A percentile compares a stretch with the other conserved stretches of the same genome.
These are phyloP conservation scores for Pseudomonodictys pantanalensis DNA, from an alignment of 495 filamentous ascomycete genomes.

Conservation along the genomic window DNA sequence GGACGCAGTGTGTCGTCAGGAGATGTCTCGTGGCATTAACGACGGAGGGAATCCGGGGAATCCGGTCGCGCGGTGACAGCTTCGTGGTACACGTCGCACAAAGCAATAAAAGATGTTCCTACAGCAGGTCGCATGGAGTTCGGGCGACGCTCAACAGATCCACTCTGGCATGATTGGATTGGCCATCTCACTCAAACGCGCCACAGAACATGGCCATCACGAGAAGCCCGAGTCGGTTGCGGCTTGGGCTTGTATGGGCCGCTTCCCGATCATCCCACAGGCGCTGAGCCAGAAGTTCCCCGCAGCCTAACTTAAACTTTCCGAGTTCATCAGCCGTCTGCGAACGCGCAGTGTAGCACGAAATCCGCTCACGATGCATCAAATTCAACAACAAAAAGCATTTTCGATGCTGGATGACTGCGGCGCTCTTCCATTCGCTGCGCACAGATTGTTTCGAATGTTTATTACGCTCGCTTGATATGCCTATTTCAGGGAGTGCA, in stretches of 20 bases:
- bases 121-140: neutral
- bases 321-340: neutral
- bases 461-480: neutral
- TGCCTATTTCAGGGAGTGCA: neutral
- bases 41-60: neutral
- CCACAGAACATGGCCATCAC: neutral
- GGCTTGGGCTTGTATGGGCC: neutral
- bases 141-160: neutral
- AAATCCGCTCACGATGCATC: neutral
- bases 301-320: conserved; percentile 11
- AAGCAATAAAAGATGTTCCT: conserved; percentile 15
- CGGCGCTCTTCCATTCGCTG: neutral
- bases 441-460: neutral
- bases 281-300: conserved; percentile 2
- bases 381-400: neutral
- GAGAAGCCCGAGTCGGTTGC: conserved; percentile 4
- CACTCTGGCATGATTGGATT: neutral
- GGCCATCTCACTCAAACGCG: neutral
- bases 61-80: conserved; percentile 2
- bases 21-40: neutral
- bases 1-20: conserved; percentile 5
- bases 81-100: conserved; percentile 7
- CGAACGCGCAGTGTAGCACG: neutral
- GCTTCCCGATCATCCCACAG: neutral
- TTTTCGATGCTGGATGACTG: neutral